Percentiles rank a stretch among this genome's conserved stretches.
phyloP scores from a whole-genome alignment of 768 basidiomycete species.

The Suillus weaverae region DNA sequence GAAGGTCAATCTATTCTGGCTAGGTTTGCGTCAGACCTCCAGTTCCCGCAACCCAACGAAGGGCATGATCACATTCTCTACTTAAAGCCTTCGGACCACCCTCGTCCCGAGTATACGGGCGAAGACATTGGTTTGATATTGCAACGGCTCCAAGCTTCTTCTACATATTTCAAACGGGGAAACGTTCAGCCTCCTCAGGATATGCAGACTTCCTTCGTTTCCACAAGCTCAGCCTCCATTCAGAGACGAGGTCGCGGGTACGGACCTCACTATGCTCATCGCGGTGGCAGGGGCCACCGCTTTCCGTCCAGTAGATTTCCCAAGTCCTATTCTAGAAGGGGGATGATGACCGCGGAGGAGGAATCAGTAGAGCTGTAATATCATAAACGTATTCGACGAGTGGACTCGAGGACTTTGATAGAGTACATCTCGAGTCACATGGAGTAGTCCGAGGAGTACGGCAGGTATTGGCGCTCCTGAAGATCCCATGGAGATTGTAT shows the following conservation, averaged over 20 bases:
- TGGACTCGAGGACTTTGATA: not conserved
- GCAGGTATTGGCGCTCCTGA: slow-evolving; percentile 3
- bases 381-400: not conserved
- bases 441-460: not conserved
- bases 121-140: slow-evolving; percentile 55
- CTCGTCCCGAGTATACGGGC: slow-evolving; percentile 47
- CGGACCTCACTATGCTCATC: slow-evolving; percentile 19
- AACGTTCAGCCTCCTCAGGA: slow-evolving; percentile 12
- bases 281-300: slow-evolving; percentile 11
- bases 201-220: slow-evolving; percentile 12
- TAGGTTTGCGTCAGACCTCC: slow-evolving; percentile 63
- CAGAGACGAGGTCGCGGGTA: slow-evolving; percentile 21
- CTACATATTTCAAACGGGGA: slow-evolving; percentile 17
- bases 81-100: slow-evolving; percentile 38
- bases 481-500: slow-evolving; percentile 1
- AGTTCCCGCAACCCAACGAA: slow-evolving; percentile 55
- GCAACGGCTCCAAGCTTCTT: slow-evolving; percentile 41
- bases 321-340: slow-evolving; percentile 1
- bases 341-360: not conserved
- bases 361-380: not conserved
- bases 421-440: not conserved
- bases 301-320: slow-evolving; percentile 1
- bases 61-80: slow-evolving; percentile 61
- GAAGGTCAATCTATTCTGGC: slow-evolving; percentile 61
- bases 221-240: slow-evolving; percentile 12